Evolutionary conservation across 2,329 filamentous ascomycete genomes (phyloP), one percentile per base, ranked within the genome.

Genomic region (Calonectria multiphialidica): DNA sequence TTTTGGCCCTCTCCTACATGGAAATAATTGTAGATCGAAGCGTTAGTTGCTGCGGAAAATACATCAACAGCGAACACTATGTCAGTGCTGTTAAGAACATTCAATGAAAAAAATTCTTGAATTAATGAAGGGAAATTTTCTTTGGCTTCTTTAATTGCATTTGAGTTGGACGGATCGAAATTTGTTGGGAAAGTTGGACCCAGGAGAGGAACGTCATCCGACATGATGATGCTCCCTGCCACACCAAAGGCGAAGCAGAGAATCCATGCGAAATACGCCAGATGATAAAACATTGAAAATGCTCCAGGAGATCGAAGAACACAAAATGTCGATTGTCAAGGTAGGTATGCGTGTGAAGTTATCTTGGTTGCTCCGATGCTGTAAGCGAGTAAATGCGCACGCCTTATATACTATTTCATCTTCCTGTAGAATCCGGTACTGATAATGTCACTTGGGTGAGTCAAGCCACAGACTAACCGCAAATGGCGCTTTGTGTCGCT

Each of bases 21-120:
- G 7, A 55, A 74, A 40, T 79, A 75, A 23, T 61, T 79, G 18
- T 77, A 80, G 4, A 80, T 23, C 5, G 77, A 80, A 2, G 61
- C 44, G 6, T 80, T 80, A 0, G 79, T 80, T 0, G 72, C 70
- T 0, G 79, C 73, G 0, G 78, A 80, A 37, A 80, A 80, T 25
- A 80, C 79, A 13, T 80, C 79, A 1, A 80, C 55, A 15, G 75
- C 49, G 6, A 80, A 79, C 15, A 75, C 64, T 0, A 73, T 63
- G 16, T 77, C 71, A 2, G 75, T 76, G 2, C 68, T 25, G 71
- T 80, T 75, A 15, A 80, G 37, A 0, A 5, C 6, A 2, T 35
- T 53, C 0, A 50, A 15, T 0, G 50, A 33, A 6, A 80, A 77
- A 1, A 74, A 28, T 0, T 63, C 49, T 7, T 80, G 71, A 1